Evolutionary conservation across 2,329 filamentous ascomycete species (phyloP).

Genomic region (Cercospora sp.): DNA sequence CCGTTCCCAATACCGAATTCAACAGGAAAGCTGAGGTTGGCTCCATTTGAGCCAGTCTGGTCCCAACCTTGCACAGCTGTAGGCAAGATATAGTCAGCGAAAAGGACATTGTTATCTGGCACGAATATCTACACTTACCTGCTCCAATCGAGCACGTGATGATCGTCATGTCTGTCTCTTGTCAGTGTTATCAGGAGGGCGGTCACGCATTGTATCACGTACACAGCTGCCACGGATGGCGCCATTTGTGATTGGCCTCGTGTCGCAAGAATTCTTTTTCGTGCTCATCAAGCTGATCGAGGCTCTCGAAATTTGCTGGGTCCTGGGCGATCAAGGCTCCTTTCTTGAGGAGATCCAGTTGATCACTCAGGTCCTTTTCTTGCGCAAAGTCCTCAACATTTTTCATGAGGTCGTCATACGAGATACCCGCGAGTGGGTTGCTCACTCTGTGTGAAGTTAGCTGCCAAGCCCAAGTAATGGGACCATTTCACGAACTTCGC

Average conservation of each 20-base stretch:
- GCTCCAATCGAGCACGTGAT: conserved; percentile 54
- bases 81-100: conserved; percentile 21
- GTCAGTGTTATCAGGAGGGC: not conserved
- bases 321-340: conserved; percentile 54
- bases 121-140: too few relatives aligned
- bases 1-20: conserved; percentile 36
- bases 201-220: not conserved
- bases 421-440: conserved; percentile 58
- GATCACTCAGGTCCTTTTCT: conserved; percentile 44
- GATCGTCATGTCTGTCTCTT: conserved; percentile 46
- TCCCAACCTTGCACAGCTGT: conserved; percentile 47
- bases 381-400: conserved; percentile 59
- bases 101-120: too few relatives aligned
- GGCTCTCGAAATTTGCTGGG: conserved; percentile 47
- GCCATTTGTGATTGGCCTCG: conserved; percentile 53
- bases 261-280: conserved; percentile 48
- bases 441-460: conserved; percentile 39
- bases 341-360: conserved; percentile 46
- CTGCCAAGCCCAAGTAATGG: not conserved
- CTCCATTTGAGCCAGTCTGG: conserved; percentile 47
- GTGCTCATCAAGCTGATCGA: conserved; percentile 46
- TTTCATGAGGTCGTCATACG: conserved; percentile 53
- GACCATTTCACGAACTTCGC: conserved; percentile 24
- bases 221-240: conserved; percentile 49
- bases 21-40: conserved; percentile 53